Evolutionary conservation across 2,329 filamentous ascomycete species (phyloP).

Genomic region (Anisogramma anomala): DNA sequence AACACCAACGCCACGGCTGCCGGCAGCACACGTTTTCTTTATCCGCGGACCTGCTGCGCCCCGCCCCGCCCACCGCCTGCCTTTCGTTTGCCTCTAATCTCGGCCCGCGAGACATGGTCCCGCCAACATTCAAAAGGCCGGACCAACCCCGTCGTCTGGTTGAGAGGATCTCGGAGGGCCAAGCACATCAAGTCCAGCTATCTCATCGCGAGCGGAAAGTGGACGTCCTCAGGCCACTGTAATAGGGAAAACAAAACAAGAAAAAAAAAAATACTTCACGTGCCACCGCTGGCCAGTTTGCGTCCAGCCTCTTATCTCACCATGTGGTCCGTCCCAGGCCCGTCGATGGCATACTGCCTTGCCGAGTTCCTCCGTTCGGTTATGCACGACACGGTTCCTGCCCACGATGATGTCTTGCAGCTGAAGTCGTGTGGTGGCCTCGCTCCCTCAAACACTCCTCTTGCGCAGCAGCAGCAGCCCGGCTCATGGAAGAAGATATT

Average conservation of each 20-base stretch:
- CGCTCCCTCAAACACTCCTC: background rate
- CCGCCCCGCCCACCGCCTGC: background rate
- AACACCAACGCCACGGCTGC: background rate
- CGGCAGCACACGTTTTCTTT: background rate
- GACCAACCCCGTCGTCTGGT: background rate
- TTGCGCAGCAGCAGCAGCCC: background rate
- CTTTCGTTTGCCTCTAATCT: constrained; percentile 1
- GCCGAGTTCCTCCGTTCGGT: constrained; percentile 1
- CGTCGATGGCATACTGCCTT: constrained; percentile 1
- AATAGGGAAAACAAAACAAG: too few relatives aligned
- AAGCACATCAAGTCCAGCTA: background rate
- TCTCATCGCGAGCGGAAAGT: too few relatives aligned
- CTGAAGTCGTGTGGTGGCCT: background rate
- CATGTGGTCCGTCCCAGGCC: constrained; percentile 1
- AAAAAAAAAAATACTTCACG: background rate
- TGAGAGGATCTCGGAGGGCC: background rate
- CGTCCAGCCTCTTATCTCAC: background rate
- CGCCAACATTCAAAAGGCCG: background rate
- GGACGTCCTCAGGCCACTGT: too few relatives aligned
- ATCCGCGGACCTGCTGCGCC: background rate
- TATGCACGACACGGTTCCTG: background rate
- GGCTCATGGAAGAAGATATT: background rate
- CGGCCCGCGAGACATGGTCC: background rate
- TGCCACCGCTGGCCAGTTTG: background rate
- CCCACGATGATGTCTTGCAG: background rate